Percentiles rank a stretch among this genome's conserved stretches.
Evolutionary conservation across 306 rosid genomes (phyloP).

Genomic region (Dryas alaskensis): DNA sequence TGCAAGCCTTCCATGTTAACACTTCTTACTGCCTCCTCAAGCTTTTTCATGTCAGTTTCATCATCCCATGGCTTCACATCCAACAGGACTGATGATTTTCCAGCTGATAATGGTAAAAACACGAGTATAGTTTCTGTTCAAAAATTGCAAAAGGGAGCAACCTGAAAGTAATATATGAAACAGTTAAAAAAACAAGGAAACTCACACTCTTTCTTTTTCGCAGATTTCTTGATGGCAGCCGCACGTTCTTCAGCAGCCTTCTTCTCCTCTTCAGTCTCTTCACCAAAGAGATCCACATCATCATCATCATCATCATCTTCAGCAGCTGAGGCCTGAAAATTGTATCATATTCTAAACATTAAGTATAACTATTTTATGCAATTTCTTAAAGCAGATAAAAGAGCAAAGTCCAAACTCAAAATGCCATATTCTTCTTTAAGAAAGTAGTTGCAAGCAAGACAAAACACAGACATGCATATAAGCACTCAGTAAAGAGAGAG

Average conservation of each 20-base stretch:
- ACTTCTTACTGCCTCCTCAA: constrained; percentile 89
- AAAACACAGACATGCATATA: too few relatives aligned
- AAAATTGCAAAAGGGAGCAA: not conserved
- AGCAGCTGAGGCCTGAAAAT: constrained; percentile 57
- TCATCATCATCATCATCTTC: constrained; percentile 68
- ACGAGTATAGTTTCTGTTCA: not conserved
- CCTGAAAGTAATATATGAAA: not conserved
- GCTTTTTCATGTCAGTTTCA: constrained; percentile 95
- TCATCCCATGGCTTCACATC: constrained; percentile 99
- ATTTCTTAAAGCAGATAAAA: not conserved
- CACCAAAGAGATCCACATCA: constrained; percentile 92
- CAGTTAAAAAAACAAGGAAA: constrained; percentile 1
- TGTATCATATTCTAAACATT: constrained; percentile 1
- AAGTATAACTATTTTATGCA: not conserved
- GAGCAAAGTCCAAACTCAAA: not conserved
- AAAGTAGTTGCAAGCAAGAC: not conserved
- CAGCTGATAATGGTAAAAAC: constrained; percentile 43
- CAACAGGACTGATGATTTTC: constrained; percentile 89
- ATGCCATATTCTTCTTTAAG: too few relatives aligned
- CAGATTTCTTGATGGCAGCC: constrained; percentile 75
- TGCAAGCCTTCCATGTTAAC: constrained; percentile 69
- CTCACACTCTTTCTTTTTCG: constrained; percentile 88
- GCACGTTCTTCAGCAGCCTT: constrained; percentile 94
- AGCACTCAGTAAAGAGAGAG: not conserved
- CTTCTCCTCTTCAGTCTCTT: constrained; percentile 97